Evolutionary conservation across 495 filamentous ascomycete genomes (phyloP).

Genomic region (Thermothielavioides terrestris): DNA sequence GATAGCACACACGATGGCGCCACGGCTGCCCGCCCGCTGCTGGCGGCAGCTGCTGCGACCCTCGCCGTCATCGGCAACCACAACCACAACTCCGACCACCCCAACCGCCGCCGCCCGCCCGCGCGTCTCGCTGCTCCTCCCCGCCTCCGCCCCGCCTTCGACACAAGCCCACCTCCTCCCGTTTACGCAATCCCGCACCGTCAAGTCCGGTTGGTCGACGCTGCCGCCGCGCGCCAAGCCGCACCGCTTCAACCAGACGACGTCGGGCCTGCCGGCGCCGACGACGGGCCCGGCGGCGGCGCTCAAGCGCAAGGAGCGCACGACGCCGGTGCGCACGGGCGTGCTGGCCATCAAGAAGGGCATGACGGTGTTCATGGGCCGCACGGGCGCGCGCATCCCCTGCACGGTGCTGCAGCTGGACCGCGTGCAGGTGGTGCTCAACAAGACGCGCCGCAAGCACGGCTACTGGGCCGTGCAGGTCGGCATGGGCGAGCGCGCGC

Average conservation of each 20-base stretch:
- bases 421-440: constrained; percentile 73
- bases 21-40: constrained; percentile 45
- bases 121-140: too few relatives aligned
- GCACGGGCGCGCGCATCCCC: constrained; percentile 65
- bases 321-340: constrained; percentile 73
- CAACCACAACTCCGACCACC: constrained; percentile 2
- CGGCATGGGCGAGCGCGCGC: constrained; percentile 67
- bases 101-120: constrained; percentile 17
- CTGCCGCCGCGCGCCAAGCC: constrained; percentile 28
- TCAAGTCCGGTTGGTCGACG: constrained; percentile 49
- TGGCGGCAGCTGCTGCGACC: constrained; percentile 24
- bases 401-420: constrained; percentile 95
- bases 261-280: constrained; percentile 46
- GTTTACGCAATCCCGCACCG: constrained; percentile 37
- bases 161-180: constrained; percentile 39
- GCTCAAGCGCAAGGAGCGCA: constrained; percentile 64
- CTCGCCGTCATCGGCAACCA: constrained; percentile 31
- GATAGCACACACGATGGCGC: constrained; percentile 37
- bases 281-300: constrained; percentile 69
- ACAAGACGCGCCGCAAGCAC: constrained; percentile 71
- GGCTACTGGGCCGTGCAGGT: constrained; percentile 92
- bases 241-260: constrained; percentile 44
- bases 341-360: constrained; percentile 83
- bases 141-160: too few relatives aligned
- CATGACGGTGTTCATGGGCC: constrained; percentile 85